Base-by-base conservation (phyloP, 441 rosid species). In the Cnidoscolus chayamansa region DNA sequence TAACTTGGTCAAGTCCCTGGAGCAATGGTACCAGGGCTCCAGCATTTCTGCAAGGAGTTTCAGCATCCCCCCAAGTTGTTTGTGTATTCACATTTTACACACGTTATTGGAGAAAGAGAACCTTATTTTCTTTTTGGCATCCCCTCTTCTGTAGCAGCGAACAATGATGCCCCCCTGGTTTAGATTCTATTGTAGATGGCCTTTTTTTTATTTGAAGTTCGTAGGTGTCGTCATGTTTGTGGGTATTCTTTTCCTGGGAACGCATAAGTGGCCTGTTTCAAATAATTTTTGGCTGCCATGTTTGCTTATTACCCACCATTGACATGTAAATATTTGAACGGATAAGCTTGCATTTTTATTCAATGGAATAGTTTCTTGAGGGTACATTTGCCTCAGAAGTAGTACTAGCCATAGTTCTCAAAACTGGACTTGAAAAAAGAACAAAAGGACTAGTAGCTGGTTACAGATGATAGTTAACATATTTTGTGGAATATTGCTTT, bases 211-310 rank as follows among this genome's bases (percentile, higher is more conserved):
- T 35, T 47, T 55, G 30, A 20, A 63, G 70, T 40, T 64, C 49
- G 66, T 54, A 61, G 57, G 69, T 53, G 57, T 68, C 62, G 19
- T 67, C 67, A 32, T 65, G 68, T 54, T 64, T 66, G 10, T 19
- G 56, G 59, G 15, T 56, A 19, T 59, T 73, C 57, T 30, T 16
- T 6, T 13, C 59, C n/a, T 61, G 45, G 10, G 55, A 40, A 73
- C 49, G 48, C 71, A 74, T 43, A 51, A 50, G 32, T 63, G 55
- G 64, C 53, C 59, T 56, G 74, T 70, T 70, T 19, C 31, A 64
- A 57, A 57, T 19, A 64, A 65, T 63, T 49, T 53, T 57, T 16
- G 49, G 56, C n/a, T 31, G 65, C 59, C 50, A 58, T 57, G 58
- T 40, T 10, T 40, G 43, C 43, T 54, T 37, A 30, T 72, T 16